These are phyloP conservation scores for Ogataea trehaloabstinens DNA, from an alignment of 805 yeast species.

Conservation along the genomic window DNA sequence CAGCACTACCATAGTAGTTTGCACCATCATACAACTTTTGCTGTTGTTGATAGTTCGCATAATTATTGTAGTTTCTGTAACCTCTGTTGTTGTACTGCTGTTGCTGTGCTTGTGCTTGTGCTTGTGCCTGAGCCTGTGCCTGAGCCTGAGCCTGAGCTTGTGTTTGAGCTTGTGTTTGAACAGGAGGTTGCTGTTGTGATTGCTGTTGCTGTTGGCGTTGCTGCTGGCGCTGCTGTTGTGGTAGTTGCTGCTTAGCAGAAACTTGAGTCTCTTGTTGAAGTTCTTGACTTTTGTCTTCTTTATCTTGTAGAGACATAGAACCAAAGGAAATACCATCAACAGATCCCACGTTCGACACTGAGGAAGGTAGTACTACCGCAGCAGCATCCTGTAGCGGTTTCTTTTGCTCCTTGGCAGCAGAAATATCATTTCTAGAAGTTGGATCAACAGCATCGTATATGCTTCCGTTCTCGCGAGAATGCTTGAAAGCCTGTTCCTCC, in stretches of 20 bases:
- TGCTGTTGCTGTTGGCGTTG: constrained; percentile 12
- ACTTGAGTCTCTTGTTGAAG: constrained; percentile 11
- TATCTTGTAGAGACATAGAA: constrained; percentile 48
- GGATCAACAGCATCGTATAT: background rate
- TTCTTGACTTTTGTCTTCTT: constrained; percentile 31
- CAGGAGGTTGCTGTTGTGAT: constrained; percentile 18
- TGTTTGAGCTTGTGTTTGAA: constrained; percentile 10
- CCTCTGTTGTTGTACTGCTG: constrained; percentile 23
- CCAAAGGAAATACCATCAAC: constrained; percentile 56
- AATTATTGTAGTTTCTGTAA: constrained; percentile 14
- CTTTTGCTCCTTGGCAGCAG: constrained; percentile 6
- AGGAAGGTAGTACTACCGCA: constrained; percentile 44
- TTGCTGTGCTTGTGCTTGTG: constrained; percentile 17
- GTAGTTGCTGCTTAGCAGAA: background rate
- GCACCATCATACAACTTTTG: constrained; percentile 18
- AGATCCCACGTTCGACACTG: constrained; percentile 41
- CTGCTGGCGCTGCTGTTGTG: background rate
- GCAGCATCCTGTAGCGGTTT: constrained; percentile 24
- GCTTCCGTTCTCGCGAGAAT: constrained; percentile 1
- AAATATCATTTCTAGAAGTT: constrained; percentile 4
- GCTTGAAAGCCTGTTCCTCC: constrained; percentile 8
- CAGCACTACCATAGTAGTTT: constrained; percentile 23
- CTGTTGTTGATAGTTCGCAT: constrained; percentile 18
- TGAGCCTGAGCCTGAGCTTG: constrained; percentile 21
- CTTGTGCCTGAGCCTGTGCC: constrained; percentile 21